Percentiles rank a stretch among this genome's conserved stretches.
Conservation (phyloP, 805 yeast genomes). For the Lipomyces japonicus region DNA sequence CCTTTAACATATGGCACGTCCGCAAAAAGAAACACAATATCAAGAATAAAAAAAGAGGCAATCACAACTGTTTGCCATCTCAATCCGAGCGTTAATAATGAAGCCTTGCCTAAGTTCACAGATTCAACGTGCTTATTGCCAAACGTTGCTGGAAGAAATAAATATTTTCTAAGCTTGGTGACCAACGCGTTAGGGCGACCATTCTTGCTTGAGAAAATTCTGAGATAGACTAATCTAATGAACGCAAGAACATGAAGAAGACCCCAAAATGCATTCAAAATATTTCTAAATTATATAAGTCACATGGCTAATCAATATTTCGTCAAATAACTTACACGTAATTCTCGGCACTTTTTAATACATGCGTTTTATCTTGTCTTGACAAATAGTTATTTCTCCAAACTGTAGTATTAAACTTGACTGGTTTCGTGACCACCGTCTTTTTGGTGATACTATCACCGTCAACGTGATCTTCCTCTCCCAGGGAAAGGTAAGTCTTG, state of each 20-base stretch:
- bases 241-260: conserved; percentile 6
- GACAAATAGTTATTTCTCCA: neutral
- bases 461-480: conserved; percentile 5
- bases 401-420: neutral
- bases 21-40: conserved; percentile 34
- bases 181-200: neutral
- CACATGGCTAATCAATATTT: too few relatives aligned
- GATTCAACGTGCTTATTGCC: conserved; percentile 31
- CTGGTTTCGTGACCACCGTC: conserved; percentile 8
- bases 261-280: conserved; percentile 19
- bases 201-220: conserved; percentile 4
- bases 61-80: conserved; percentile 41
- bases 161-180: conserved; percentile 25
- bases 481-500: conserved; percentile 8
- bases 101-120: conserved; percentile 12
- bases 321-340: conserved; percentile 15
- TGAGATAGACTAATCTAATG: neutral
- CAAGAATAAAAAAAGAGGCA: conserved; percentile 37
- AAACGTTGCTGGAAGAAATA: conserved; percentile 35
- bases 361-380: conserved; percentile 11
- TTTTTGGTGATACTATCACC: conserved; percentile 1
- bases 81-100: conserved; percentile 38
- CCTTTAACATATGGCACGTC: conserved; percentile 6
- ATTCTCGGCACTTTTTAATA: conserved; percentile 6
- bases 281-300: conserved; percentile 2